A percentile compares a stretch with the other conserved stretches of the same genome.
Evolutionary conservation across 2,329 filamentous ascomycete species (phyloP).

Genomic region (Fusarium heterosporum): DNA sequence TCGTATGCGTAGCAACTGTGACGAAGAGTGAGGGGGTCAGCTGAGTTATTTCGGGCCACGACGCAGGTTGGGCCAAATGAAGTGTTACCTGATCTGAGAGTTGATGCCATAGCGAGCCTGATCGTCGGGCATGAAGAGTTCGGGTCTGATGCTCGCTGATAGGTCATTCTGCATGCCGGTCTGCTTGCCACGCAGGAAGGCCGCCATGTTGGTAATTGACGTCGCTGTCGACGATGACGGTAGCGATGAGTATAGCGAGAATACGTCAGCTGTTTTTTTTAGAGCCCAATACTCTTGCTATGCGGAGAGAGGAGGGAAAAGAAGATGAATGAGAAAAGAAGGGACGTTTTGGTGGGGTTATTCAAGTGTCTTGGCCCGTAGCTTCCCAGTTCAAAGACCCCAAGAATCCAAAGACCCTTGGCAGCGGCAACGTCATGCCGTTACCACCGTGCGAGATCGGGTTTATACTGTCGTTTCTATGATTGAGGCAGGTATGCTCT

Average conservation of each 20-base stretch:
- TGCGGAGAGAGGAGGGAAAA: constrained; percentile 6
- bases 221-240: constrained; percentile 22
- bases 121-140: constrained; percentile 85
- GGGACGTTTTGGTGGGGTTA: constrained; percentile 39
- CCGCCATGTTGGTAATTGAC: constrained; percentile 71
- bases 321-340: constrained; percentile 15
- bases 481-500: no score
- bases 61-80: constrained; percentile 11
- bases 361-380: constrained; percentile 20
- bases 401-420: constrained; percentile 32
- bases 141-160: constrained; percentile 81
- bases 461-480: not conserved
- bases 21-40: constrained; percentile 36
- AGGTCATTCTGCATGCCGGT: constrained; percentile 92
- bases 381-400: constrained; percentile 16
- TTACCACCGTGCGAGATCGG: constrained; percentile 9
- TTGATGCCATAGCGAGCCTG: constrained; percentile 85
- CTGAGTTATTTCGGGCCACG: constrained; percentile 24
- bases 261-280: constrained; percentile 9
- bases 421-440: constrained; percentile 36
- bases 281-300: constrained; percentile 28
- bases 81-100: constrained; percentile 72
- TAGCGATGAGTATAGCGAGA: not conserved
- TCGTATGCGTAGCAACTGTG: constrained; percentile 86
- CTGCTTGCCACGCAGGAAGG: constrained; percentile 92